Evolutionary conservation across 2,329 filamentous ascomycete genomes (phyloP).

Genomic region (Aspergillus vadensis): DNA sequence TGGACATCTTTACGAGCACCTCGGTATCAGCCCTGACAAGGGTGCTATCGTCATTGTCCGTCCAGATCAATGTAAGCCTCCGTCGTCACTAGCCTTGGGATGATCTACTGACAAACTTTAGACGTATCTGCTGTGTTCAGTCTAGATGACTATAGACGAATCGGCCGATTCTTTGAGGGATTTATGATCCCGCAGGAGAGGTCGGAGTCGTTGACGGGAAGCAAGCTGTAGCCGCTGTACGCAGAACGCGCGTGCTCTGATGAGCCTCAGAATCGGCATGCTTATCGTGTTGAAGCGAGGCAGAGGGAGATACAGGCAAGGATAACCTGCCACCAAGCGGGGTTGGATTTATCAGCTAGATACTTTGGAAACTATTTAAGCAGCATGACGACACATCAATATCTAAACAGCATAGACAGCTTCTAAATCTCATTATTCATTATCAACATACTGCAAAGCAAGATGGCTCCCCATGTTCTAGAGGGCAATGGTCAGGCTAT

Average conservation of each 20-base stretch:
- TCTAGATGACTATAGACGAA: conserved; percentile 34
- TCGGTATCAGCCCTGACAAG: conserved; percentile 52
- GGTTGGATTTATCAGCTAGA: background rate
- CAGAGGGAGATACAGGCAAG: background rate
- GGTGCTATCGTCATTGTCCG: conserved; percentile 58
- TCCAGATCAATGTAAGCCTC: conserved; percentile 61
- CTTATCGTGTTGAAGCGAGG: background rate
- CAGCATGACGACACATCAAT: background rate
- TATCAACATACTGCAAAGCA: background rate
- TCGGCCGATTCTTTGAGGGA: conserved; percentile 40
- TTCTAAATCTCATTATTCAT: background rate
- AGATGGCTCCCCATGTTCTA: background rate
- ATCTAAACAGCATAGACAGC: background rate
- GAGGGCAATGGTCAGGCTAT: background rate
- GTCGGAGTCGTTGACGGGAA: conserved; percentile 1
- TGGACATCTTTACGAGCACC: conserved; percentile 59
- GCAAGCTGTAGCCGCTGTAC: conserved; percentile 11
- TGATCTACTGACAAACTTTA: conserved; percentile 15
- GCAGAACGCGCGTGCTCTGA: background rate
- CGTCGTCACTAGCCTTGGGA: background rate
- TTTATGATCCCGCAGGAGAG: conserved; percentile 30
- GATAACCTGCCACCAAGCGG: background rate
- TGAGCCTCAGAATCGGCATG: background rate
- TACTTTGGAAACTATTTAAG: background rate
- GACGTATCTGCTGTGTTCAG: conserved; percentile 45